Evolutionary conservation across 2,329 filamentous ascomycete genomes (phyloP), one percentile per base, ranked within the genome.

Genomic region (Fusarium oxysporum): DNA sequence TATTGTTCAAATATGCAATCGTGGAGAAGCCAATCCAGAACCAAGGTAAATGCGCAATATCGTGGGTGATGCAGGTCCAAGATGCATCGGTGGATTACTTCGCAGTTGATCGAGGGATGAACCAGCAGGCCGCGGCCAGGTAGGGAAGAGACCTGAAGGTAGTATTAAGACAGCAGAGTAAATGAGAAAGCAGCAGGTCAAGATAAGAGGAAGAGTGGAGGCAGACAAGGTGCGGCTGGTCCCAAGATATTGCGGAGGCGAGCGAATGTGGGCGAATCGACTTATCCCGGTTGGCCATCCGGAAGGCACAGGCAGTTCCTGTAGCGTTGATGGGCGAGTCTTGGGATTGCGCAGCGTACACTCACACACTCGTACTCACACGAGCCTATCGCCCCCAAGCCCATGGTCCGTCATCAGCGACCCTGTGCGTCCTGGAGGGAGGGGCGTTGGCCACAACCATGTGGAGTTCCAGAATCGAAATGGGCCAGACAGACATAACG

Each of bases 201-300:
- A 75, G 72, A 74, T 66, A 74, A 71, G 70, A 67, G 54, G 62
- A 70, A 68, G 58, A 74, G 76, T 76, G 76, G 73, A 77, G 65
- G 71, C 43, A 51, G 68, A 71, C 71, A 69, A 76, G 72, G 76
- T 75, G 76, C 76, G 61, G 73, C 65, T 74, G 73, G 71, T 77
- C 74, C 67, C 76, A 77, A 77, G 76, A 77, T 77, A 77, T 78
- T 76, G 76, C 74, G 76, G 76, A 77, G 76, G 76, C 74, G 76
- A 77, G 66, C 70, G 61, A 60, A 53, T 68, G 71, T 73, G 73
- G 68, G 72, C 75, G 66, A 77, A 76, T 77, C 70, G 72, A 76
- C 66, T 66, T 55, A 63, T 65, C 67, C 65, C 67, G 70, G 65
- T 72, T 73, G 65, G 48, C 48, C 41, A 72, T 75, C 71, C 66